These are phyloP conservation scores for Cutaneotrichosporon sp. DNA, from an alignment of 1,284 basidiomycete species.

Conservation along the genomic window DNA sequence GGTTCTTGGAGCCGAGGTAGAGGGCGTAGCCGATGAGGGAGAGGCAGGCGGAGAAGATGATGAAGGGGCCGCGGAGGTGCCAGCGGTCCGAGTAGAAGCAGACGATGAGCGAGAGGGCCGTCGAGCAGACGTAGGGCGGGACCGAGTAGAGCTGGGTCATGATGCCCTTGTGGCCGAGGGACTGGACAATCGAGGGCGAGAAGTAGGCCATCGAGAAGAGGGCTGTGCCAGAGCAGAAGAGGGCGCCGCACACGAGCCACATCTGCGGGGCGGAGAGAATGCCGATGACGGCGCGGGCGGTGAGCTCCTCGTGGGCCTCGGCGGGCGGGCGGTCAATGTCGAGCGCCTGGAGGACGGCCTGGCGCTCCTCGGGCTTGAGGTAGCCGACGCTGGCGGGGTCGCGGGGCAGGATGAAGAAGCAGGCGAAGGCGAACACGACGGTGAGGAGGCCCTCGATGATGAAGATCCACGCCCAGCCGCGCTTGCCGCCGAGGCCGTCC, in stretches of 20 bases:
- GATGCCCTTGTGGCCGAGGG: conserved; percentile 56
- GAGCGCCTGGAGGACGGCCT: conserved; percentile 47
- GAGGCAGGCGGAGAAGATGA: conserved; percentile 33
- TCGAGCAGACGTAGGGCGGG: conserved; percentile 60
- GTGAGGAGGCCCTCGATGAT: conserved; percentile 58
- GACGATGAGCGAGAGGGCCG: conserved; percentile 57
- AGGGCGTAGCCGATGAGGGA: conserved; percentile 45
- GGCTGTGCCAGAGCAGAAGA: conserved; percentile 49
- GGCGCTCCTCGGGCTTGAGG: conserved; percentile 56
- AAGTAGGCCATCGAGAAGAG: conserved; percentile 61
- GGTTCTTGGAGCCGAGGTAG: conserved; percentile 34
- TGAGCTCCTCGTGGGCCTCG: conserved; percentile 55
- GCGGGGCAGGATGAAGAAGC: conserved; percentile 57
- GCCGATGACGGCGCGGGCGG: conserved; percentile 56
- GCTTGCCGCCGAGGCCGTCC: conserved; percentile 50
- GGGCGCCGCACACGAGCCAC: conserved; percentile 31
- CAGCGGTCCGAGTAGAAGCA: conserved; percentile 61
- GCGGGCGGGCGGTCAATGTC: conserved; percentile 25
- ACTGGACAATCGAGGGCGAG: conserved; percentile 55
- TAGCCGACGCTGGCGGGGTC: conserved; percentile 50
- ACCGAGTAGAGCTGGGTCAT: conserved; percentile 57
- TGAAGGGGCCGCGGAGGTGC: conserved; percentile 56
- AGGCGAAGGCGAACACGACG: conserved; percentile 55
- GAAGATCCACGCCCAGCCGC: conserved; percentile 60
- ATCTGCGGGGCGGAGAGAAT: conserved; percentile 27